Evolutionary conservation across 2,329 filamentous ascomycete genomes (phyloP), one percentile per base, ranked within the genome.

Genomic region (Cadophora malorum): DNA sequence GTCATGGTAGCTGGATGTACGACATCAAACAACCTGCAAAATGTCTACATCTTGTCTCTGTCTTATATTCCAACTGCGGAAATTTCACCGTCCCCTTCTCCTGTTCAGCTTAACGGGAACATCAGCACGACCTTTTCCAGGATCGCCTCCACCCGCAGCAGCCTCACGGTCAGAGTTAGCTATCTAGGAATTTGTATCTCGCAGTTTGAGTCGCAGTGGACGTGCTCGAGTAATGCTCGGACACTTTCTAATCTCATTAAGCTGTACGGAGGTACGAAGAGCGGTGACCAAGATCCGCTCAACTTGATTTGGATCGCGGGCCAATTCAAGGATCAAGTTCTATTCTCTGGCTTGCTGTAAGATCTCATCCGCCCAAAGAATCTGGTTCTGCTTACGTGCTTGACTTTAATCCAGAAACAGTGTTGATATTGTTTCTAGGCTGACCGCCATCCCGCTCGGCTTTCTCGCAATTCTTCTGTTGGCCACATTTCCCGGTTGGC

Each of bases 1-100:
- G 25, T 53, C 10, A 28, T 53, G 50, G 50, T 53, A 28, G 50
- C 50, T 53, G 50, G 50, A 53, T 53, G 50, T 31, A 53, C 50
- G 23, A 28, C 50, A 25, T 53, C 50, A 12, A 53, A 53, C 25
- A 53, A 53, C 50, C 50, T 53, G 12, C 50, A 53, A 16, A 53
- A 53, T 28, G 50, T 53, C 50, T 53, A 53, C 14, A 14, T 53
- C 12, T 31, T 53, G 23, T 53, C 50, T 14, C 50, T 53, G 10
- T 53, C 23, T 4, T 53, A 53, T 14, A 10, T 53, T 31, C 14
- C 50, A 31, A 53, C 1, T 5, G 12, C 50, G 4, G 16, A 53
- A 19, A 16, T 31, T 6, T 10, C 50, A 31, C 6, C 23, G 1
- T 14, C 23, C 8, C 12, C 50, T 6, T 53, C 50, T 31, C 23